phyloP scores from a whole-genome alignment of 306 rosid genomes.

The Adenanthera pavonina region DNA sequence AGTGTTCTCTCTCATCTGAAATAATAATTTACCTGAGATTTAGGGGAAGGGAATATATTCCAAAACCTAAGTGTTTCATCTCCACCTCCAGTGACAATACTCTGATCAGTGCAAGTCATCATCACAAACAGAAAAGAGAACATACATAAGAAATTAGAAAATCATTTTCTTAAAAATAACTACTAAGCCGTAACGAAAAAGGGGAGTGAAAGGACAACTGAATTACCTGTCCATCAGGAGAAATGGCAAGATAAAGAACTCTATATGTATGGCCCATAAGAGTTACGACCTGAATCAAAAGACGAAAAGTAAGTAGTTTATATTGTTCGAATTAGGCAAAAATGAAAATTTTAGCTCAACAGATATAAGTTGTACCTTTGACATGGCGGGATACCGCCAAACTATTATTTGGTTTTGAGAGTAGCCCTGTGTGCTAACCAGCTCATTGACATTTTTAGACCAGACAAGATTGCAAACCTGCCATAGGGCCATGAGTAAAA shows the following conservation, averaged over 20 bases:
- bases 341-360: conserved; percentile 17
- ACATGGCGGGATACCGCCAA: conserved; percentile 98
- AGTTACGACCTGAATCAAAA: conserved; percentile 75
- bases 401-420: conserved; percentile 98
- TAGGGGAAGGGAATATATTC: conserved; percentile 97
- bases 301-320: conserved; percentile 35
- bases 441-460: conserved; percentile 98
- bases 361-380: conserved; percentile 66
- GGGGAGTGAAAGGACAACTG: conserved; percentile 23
- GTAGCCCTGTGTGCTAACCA: conserved; percentile 97
- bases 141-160: conserved; percentile 20
- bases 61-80: conserved; percentile 98
- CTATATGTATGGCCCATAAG: conserved; percentile 94
- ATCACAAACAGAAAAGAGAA: conserved; percentile 29
- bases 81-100: conserved; percentile 99
- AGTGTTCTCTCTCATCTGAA: not conserved
- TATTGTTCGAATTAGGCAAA: conserved; percentile 9
- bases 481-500: conserved; percentile 46
- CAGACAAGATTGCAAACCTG: conserved; percentile 99
- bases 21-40: conserved; percentile 82
- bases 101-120: conserved; percentile 58
- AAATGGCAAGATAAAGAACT: conserved; percentile 97
- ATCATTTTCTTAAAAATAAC: conserved; percentile 1
- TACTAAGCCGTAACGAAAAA: not conserved
- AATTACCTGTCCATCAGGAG: conserved; percentile 97